These are phyloP conservation scores for Russula griseocarnosa DNA, from an alignment of 768 basidiomycete genomes.

Conservation along the genomic window DNA sequence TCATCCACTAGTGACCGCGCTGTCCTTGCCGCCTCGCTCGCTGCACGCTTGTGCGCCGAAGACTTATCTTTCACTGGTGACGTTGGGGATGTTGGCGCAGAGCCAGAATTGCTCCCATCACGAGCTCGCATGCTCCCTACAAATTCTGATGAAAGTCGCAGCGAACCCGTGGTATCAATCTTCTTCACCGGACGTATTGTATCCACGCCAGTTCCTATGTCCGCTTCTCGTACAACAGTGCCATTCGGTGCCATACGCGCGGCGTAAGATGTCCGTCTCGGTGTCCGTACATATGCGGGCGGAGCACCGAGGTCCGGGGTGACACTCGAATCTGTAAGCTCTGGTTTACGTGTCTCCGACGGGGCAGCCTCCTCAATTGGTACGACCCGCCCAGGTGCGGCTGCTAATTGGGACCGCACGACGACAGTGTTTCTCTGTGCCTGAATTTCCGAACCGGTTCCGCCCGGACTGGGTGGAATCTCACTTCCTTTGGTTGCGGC, in stretches of 20 bases:
- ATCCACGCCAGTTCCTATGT: slow-evolving; percentile 82
- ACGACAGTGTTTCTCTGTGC: slow-evolving; percentile 70
- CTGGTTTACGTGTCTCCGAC: slow-evolving; percentile 38
- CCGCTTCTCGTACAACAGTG: slow-evolving; percentile 73
- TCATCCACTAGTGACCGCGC: slow-evolving; percentile 74
- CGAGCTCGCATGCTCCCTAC: slow-evolving; percentile 64
- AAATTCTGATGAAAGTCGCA: slow-evolving; percentile 74
- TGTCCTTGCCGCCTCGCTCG: slow-evolving; percentile 59
- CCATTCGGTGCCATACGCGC: slow-evolving; percentile 68
- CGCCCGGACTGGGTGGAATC: slow-evolving; percentile 32
- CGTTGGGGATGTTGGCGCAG: slow-evolving; percentile 40
- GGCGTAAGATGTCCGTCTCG: slow-evolving; percentile 73
- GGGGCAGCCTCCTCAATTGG: slow-evolving; percentile 46
- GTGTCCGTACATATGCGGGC: slow-evolving; percentile 65
- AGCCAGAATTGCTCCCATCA: slow-evolving; percentile 45
- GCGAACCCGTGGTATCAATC: slow-evolving; percentile 73
- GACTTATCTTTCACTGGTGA: slow-evolving; percentile 43
- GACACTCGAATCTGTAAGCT: slow-evolving; percentile 29
- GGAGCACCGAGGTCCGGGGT: slow-evolving; percentile 52
- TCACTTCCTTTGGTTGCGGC: slow-evolving; percentile 60
- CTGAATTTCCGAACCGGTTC: slow-evolving; percentile 48
- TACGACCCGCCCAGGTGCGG: slow-evolving; percentile 33
- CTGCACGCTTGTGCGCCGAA: slow-evolving; percentile 44
- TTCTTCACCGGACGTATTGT: slow-evolving; percentile 94
- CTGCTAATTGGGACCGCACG: slow-evolving; percentile 45